phyloP scores from a whole-genome alignment of 2,329 filamentous ascomycete species.

The Epichloe brachyelytri region DNA sequence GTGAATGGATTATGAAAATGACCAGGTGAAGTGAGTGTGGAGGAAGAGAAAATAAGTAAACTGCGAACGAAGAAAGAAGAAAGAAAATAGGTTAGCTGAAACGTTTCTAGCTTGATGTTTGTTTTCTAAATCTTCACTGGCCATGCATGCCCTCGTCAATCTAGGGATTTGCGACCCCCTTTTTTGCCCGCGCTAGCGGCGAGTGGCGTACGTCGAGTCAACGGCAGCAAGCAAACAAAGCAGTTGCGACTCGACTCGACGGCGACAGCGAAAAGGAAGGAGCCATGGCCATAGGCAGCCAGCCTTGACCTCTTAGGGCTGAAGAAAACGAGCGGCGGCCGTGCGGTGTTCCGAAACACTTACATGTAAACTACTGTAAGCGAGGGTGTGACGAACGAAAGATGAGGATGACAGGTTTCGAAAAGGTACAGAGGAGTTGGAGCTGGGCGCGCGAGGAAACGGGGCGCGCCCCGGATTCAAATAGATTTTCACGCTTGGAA shows the following conservation, averaged over 20 bases:
- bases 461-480: constrained; percentile 2
- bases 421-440: background rate
- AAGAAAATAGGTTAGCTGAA: background rate
- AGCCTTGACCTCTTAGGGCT: too few species aligned
- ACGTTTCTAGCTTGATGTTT: background rate
- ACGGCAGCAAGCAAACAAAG: background rate
- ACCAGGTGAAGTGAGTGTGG: background rate
- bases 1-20: constrained; percentile 8
- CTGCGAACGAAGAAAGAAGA: background rate
- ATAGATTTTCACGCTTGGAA: constrained; percentile 1
- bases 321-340: background rate
- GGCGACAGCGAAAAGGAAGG: background rate
- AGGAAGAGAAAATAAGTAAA: background rate
- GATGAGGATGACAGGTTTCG: background rate
- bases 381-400: constrained; percentile 1
- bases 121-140: background rate
- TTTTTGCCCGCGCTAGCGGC: too few species aligned
- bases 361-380: background rate
- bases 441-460: background rate
- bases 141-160: background rate
- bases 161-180: background rate
- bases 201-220: background rate
- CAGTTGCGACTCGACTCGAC: background rate
- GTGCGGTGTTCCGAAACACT: background rate
- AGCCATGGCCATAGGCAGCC: background rate